These are phyloP conservation scores for Flaveria brownii DNA, from an alignment of 129 eudicot genomes.

Conservation along the genomic window DNA sequence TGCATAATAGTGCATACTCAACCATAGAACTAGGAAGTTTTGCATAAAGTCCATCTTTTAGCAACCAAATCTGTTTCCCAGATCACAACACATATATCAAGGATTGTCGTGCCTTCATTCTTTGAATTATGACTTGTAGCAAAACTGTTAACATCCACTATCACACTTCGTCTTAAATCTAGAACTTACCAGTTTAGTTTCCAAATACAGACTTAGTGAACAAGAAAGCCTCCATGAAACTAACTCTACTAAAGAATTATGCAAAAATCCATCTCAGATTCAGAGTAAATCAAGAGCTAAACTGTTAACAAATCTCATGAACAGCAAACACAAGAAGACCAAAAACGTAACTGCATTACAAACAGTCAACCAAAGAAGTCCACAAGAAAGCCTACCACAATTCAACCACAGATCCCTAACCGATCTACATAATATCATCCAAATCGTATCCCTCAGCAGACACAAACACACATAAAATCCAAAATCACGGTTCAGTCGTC, in stretches of 20 bases:
- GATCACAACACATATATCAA: too few relatives aligned
- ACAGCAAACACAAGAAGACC: neutral
- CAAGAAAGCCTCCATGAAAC: neutral
- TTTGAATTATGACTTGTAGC: too few relatives aligned
- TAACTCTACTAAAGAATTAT: too few relatives aligned
- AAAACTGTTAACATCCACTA: neutral
- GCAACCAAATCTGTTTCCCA: too few relatives aligned
- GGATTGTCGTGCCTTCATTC: too few relatives aligned
- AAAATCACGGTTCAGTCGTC: neutral
- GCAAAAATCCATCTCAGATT: too few relatives aligned
- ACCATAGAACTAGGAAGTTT: neutral
- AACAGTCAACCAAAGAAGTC: neutral
- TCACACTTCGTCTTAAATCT: neutral
- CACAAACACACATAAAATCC: neutral
- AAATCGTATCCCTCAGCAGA: neutral
- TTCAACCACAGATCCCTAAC: slow-evolving; percentile 23
- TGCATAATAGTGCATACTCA: slow-evolving; percentile 12
- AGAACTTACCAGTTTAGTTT: neutral
- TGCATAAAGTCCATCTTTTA: neutral
- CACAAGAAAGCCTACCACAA: slow-evolving; percentile 24
- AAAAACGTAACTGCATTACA: slow-evolving; percentile 1
- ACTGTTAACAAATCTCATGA: too few relatives aligned
- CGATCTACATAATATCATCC: neutral
- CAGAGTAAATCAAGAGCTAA: too few relatives aligned
- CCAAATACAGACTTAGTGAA: neutral